These are phyloP conservation scores for Catunica adiposa DNA, from an alignment of 2,329 filamentous ascomycete species.

Conservation along the genomic window DNA sequence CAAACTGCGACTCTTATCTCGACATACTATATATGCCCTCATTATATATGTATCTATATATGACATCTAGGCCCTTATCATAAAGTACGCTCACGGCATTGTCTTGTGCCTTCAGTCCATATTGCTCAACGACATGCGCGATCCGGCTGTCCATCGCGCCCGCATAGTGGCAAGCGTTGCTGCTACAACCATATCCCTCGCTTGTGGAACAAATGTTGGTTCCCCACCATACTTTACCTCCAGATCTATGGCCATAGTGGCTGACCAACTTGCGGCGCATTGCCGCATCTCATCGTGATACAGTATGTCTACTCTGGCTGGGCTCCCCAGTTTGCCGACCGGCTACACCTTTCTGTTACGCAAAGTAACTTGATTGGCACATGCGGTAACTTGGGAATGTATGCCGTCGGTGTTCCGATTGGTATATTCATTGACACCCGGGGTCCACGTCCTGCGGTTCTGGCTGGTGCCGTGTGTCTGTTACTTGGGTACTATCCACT, in stretches of 20 bases:
- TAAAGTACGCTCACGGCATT: background rate
- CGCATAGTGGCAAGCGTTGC: constrained; percentile 72
- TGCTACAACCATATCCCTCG: constrained; percentile 68
- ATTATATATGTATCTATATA: background rate
- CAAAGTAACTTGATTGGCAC: constrained; percentile 80
- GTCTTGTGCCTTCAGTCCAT: background rate
- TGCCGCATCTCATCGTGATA: background rate
- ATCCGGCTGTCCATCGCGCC: constrained; percentile 38
- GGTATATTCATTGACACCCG: constrained; percentile 73
- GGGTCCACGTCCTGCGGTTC: constrained; percentile 62
- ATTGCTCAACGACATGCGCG: constrained; percentile 22
- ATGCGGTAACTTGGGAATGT: constrained; percentile 86
- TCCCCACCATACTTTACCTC: background rate
- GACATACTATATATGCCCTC: background rate
- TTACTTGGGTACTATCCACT: constrained; percentile 74
- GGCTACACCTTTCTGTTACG: constrained; percentile 74
- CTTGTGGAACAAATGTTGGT: constrained; percentile 81
- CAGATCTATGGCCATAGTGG: background rate
- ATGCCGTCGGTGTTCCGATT: constrained; percentile 72
- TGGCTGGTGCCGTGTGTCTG: constrained; percentile 57
- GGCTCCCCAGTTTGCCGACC: constrained; percentile 87
- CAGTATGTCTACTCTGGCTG: constrained; percentile 98
- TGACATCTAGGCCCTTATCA: background rate
- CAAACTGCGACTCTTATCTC: background rate
- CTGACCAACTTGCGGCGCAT: background rate